Evolutionary conservation across 202 grass and related monocot species (phyloP).

Genomic region (Panicum hallii): DNA sequence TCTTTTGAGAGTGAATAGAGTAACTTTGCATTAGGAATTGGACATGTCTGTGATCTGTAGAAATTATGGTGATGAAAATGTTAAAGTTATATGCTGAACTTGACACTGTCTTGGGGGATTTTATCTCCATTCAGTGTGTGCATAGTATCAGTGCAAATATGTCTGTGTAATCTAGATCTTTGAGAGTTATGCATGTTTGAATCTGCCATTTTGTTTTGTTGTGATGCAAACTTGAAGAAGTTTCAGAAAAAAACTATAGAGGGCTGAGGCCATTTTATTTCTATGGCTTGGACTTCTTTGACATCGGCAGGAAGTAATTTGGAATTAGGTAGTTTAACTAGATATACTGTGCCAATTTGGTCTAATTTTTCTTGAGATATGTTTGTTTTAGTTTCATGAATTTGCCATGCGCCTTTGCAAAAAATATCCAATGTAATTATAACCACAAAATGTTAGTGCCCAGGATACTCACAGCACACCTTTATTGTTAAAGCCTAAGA

Average conservation of each 20-base stretch:
- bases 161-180: neutral
- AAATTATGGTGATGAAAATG: slow-evolving; percentile 10
- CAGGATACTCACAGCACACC: neutral
- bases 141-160: neutral
- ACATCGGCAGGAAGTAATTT: neutral
- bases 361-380: neutral
- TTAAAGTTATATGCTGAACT: neutral
- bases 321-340: neutral
- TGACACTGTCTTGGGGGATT: neutral
- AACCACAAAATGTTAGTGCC: neutral
- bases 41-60: neutral
- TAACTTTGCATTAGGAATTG: neutral
- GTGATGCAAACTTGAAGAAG: neutral
- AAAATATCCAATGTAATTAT: neutral
- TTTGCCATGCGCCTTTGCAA: neutral
- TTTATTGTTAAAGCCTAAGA: neutral
- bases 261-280: neutral
- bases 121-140: slow-evolving; percentile 13
- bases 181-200: neutral
- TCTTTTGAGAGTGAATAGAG: neutral
- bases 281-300: neutral
- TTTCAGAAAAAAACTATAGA: neutral
- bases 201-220: neutral
- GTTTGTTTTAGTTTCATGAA: neutral
- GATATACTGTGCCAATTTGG: neutral